Evolutionary conservation across 371 early-diverging fungal genomes (phyloP).

Genomic region (Saksenaea vasiformis): DNA sequence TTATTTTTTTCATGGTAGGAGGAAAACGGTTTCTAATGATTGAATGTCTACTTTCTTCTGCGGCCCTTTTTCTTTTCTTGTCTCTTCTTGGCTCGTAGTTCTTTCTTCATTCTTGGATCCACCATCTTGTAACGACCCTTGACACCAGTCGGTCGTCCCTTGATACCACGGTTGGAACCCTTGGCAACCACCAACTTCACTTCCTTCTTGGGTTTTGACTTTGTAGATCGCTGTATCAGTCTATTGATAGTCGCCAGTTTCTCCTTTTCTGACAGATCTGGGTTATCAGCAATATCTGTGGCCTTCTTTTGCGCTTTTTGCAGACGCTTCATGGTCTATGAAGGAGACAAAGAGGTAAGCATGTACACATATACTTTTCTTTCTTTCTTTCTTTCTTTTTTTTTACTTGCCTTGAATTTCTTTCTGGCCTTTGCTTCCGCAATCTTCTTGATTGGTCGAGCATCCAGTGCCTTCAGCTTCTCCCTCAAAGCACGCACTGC

Average conservation of each 20-base stretch:
- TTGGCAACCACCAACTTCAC: conserved; percentile 90
- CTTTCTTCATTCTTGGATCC: conserved; percentile 93
- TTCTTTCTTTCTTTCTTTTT: too few species aligned
- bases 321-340: conserved; percentile 61
- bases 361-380: conserved; percentile 1
- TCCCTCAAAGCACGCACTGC: conserved; percentile 84
- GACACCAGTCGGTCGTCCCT: conserved; percentile 96
- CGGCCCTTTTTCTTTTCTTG: conserved; percentile 58
- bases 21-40: background rate
- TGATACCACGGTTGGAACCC: conserved; percentile 78
- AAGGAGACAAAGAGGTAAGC: background rate
- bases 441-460: conserved; percentile 97
- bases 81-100: conserved; percentile 82
- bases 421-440: conserved; percentile 98
- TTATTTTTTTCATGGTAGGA: background rate
- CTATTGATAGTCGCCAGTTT: conserved; percentile 84
- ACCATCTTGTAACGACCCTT: conserved; percentile 97
- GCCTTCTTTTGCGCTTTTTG: conserved; percentile 90
- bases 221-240: conserved; percentile 66
- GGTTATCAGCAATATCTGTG: conserved; percentile 79
- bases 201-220: conserved; percentile 77
- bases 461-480: conserved; percentile 84
- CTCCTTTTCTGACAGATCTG: conserved; percentile 87
- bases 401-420: conserved; percentile 66
- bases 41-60: conserved; percentile 11